Conservation (phyloP, 805 yeast species). For the Candida tallmaniae region DNA sequence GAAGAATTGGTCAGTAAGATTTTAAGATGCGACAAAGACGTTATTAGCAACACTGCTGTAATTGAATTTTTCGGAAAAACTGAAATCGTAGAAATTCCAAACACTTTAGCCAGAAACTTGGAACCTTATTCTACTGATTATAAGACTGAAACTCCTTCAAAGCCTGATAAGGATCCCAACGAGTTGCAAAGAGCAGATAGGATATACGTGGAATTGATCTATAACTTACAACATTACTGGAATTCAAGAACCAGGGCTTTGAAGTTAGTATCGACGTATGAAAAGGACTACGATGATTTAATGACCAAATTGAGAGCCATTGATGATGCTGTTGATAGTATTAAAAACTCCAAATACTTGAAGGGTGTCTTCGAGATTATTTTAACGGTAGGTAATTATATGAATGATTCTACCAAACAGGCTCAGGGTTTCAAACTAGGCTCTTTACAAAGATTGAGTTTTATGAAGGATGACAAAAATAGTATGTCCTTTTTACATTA, state of each 20-base stretch:
- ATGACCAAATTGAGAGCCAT: conserved; percentile 49
- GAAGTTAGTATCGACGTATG: conserved; percentile 49
- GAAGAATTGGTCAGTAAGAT: conserved; percentile 52
- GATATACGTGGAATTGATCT: conserved; percentile 62
- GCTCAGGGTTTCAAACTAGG: conserved; percentile 69
- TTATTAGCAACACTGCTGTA: conserved; percentile 51
- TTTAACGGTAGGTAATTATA: conserved; percentile 70
- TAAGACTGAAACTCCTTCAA: conserved; percentile 21
- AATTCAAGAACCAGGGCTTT: conserved; percentile 60
- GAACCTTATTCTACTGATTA: conserved; percentile 62
- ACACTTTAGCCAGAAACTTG: conserved; percentile 49
- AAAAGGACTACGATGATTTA: conserved; percentile 63
- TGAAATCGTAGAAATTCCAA: conserved; percentile 57
- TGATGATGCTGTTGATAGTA: conserved; percentile 54
- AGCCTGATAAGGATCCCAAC: conserved; percentile 50
- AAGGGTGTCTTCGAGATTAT: conserved; percentile 60
- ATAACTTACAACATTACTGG: conserved; percentile 70
- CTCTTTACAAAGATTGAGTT: conserved; percentile 64
- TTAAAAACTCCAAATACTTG: conserved; percentile 50
- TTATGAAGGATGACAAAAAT: conserved; percentile 67
- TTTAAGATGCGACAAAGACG: conserved; percentile 54
- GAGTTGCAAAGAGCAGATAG: conserved; percentile 68
- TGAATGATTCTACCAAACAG: conserved; percentile 67
- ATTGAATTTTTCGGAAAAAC: conserved; percentile 68
- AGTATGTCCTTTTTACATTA: conserved; percentile 70